A percentile compares a stretch with the other conserved stretches of the same genome.
These are phyloP conservation scores for Suillus bovinus DNA, from an alignment of 768 basidiomycete species.

Conservation along the genomic window DNA sequence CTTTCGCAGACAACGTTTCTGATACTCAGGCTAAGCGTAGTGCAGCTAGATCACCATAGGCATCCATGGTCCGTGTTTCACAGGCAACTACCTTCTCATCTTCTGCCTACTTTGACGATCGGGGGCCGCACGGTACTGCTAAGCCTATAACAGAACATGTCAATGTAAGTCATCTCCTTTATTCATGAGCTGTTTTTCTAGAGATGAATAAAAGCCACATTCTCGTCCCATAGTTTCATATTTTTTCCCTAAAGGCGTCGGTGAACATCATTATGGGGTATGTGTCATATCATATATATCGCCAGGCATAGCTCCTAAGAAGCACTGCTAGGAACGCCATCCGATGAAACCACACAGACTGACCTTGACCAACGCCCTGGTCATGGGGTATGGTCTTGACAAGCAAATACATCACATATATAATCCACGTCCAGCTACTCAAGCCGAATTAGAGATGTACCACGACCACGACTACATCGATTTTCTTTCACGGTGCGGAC, in stretches of 20 bases:
- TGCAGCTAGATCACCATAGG: neutral
- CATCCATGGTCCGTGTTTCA: constrained; percentile 36
- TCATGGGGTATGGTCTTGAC: constrained; percentile 94
- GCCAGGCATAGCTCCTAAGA: constrained; percentile 10
- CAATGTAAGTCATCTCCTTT: constrained; percentile 51
- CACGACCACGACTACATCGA: constrained; percentile 97
- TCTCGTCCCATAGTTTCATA: constrained; percentile 87
- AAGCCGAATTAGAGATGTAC: constrained; percentile 86
- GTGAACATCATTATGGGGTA: constrained; percentile 96
- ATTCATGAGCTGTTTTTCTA: constrained; percentile 9
- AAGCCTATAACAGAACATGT: constrained; percentile 80
- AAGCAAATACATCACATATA: constrained; percentile 93
- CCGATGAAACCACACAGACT: constrained; percentile 98
- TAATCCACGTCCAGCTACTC: constrained; percentile 84
- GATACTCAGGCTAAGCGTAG: no score
- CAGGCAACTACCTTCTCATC: constrained; percentile 66
- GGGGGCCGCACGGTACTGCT: constrained; percentile 67
- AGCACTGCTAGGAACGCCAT: constrained; percentile 76
- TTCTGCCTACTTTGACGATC: constrained; percentile 73
- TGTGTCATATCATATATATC: constrained; percentile 22
- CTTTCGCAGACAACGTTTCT: neutral
- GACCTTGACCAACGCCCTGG: constrained; percentile 94
- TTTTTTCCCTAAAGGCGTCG: constrained; percentile 92
- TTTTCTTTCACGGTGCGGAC: constrained; percentile 80
- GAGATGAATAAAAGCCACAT: constrained; percentile 29